Conservation (phyloP, 305 asterid species). For the Striga hermonthica region DNA sequence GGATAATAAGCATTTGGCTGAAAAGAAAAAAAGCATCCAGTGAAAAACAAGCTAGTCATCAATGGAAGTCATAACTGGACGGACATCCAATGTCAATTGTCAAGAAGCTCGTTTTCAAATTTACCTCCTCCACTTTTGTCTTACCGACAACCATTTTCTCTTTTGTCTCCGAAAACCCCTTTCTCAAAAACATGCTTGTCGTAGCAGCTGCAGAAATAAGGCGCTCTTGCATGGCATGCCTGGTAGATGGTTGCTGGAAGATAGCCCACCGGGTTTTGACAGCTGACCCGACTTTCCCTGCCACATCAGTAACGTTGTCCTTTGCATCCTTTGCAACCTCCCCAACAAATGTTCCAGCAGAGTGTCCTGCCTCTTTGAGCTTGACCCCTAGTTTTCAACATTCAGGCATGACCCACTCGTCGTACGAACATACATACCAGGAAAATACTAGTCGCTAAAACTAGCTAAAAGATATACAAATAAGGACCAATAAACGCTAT, state of each 20-base stretch:
- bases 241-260: constrained; percentile 74
- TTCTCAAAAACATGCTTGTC: constrained; percentile 64
- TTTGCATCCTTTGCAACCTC: constrained; percentile 83
- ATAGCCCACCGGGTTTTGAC: constrained; percentile 75
- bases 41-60: constrained; percentile 3
- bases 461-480: constrained; percentile 4
- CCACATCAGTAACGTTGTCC: constrained; percentile 66
- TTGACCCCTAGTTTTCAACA: constrained; percentile 51
- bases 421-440: constrained; percentile 8
- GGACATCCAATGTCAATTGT: constrained; percentile 12
- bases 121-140: constrained; percentile 77
- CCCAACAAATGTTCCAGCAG: constrained; percentile 72
- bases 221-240: constrained; percentile 77
- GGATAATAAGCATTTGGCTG: not conserved
- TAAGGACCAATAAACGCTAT: not conserved
- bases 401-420: constrained; percentile 18
- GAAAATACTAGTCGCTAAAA: not conserved
- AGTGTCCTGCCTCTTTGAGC: constrained; percentile 77
- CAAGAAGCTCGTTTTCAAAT: constrained; percentile 1
- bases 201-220: constrained; percentile 78
- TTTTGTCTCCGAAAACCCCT: constrained; percentile 72
- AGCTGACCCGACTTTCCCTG: constrained; percentile 67
- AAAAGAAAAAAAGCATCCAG: no score
- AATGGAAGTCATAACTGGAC: constrained; percentile 7
- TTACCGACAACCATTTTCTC: constrained; percentile 75